phyloP scores from a whole-genome alignment of 1,284 basidiomycete genomes.

The Ceratobasidium sp. region DNA sequence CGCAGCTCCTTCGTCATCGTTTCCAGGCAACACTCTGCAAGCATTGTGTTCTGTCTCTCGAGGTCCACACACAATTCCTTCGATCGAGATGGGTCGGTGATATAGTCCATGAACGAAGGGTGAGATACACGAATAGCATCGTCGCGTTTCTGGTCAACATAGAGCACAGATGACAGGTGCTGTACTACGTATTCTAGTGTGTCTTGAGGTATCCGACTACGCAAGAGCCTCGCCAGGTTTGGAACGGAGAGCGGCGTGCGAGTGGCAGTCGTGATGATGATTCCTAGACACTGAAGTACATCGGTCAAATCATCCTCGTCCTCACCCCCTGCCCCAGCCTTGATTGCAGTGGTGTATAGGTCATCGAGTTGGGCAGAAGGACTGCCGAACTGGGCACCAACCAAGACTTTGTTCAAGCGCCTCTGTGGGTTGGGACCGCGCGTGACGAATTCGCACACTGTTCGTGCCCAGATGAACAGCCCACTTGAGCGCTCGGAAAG shows the following conservation, averaged over 20 bases:
- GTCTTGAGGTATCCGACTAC: neutral
- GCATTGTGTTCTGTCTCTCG: slow-evolving; percentile 3
- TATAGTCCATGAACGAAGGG: too few species aligned
- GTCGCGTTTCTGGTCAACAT: too few species aligned
- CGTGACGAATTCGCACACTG: too few species aligned
- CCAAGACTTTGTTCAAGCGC: neutral
- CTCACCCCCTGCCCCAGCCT: neutral
- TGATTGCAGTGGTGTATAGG: slow-evolving; percentile 25
- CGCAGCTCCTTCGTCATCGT: slow-evolving; percentile 9
- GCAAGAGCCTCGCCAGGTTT: too few species aligned
- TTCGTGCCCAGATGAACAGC: too few species aligned
- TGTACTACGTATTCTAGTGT: neutral
- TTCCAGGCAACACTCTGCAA: slow-evolving; percentile 31
- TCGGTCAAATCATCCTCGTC: too few species aligned
- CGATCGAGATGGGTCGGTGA: slow-evolving; percentile 21
- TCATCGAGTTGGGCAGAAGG: neutral
- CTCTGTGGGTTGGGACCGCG: neutral
- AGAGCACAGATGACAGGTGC: slow-evolving; percentile 34
- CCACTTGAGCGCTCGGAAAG: too few species aligned
- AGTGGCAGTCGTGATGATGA: too few species aligned
- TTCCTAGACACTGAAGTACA: too few species aligned
- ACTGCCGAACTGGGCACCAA: neutral
- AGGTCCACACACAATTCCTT: slow-evolving; percentile 13
- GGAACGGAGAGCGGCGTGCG: too few species aligned
- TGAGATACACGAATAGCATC: too few species aligned